Evolutionary conservation across 2,329 filamentous ascomycete genomes (phyloP).

Genomic region (Chaetomium sp.): DNA sequence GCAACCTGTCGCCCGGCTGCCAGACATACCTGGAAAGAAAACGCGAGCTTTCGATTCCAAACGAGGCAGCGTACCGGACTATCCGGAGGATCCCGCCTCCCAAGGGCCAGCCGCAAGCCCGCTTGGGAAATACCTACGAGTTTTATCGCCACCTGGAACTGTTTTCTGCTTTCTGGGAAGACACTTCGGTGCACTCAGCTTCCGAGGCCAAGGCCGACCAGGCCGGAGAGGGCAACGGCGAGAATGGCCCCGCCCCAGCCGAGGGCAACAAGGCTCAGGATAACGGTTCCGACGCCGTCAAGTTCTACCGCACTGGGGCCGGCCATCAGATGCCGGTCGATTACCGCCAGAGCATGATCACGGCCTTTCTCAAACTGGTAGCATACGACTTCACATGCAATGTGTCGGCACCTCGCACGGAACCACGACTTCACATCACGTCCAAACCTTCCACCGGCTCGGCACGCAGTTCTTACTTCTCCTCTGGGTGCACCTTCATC

Average conservation of each 20-base stretch:
- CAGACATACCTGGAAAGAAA: conserved; percentile 61
- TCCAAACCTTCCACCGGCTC: conserved; percentile 38
- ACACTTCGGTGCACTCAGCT: conserved; percentile 49
- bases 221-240: conserved; percentile 11
- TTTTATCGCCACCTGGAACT: conserved; percentile 65
- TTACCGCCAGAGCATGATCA: conserved; percentile 58
- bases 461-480: conserved; percentile 56
- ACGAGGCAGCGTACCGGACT: conserved; percentile 62
- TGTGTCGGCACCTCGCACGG: conserved; percentile 56
- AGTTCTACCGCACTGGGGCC: conserved; percentile 50
- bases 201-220: conserved; percentile 14
- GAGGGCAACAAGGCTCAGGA: conserved; percentile 24
- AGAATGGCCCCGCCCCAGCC: background rate
- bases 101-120: conserved; percentile 55
- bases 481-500: conserved; percentile 61
- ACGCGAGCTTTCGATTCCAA: conserved; percentile 58
- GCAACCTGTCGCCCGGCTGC: conserved; percentile 58
- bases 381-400: conserved; percentile 69
- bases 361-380: conserved; percentile 64
- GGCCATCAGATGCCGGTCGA: conserved; percentile 62
- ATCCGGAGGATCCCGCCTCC: conserved; percentile 60
- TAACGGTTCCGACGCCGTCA: conserved; percentile 23
- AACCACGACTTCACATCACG: conserved; percentile 60
- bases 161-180: conserved; percentile 63
- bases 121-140: conserved; percentile 65